Conservation (phyloP, 768 basidiomycete species). For the Daedaleopsis sinensis region DNA sequence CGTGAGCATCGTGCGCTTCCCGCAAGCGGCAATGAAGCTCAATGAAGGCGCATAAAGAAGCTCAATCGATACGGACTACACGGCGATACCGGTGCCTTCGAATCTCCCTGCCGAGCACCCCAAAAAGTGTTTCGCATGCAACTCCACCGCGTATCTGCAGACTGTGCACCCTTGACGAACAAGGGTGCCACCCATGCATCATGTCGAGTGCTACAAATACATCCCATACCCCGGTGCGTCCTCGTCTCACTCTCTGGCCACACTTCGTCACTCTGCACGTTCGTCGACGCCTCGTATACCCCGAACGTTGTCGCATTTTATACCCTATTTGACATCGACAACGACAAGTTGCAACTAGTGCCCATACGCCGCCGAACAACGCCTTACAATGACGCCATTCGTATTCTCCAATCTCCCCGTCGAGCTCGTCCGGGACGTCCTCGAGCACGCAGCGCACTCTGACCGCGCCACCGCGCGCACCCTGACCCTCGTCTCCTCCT, state of each 20-base stretch:
- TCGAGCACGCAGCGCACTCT: conserved; percentile 38
- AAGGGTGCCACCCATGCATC: neutral
- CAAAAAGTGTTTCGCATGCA: conserved; percentile 10
- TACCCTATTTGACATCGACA: conserved; percentile 5
- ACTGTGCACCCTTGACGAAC: conserved; percentile 2
- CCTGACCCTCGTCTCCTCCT: conserved; percentile 40
- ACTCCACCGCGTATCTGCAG: conserved; percentile 23
- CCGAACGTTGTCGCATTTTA: conserved; percentile 3
- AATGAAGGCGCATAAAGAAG: neutral
- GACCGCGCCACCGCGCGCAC: conserved; percentile 33
- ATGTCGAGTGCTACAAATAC: conserved; percentile 5
- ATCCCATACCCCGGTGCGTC: neutral
- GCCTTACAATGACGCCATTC: conserved; percentile 10
- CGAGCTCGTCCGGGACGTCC: conserved; percentile 39
- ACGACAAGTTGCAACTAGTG: neutral
- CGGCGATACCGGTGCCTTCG: conserved; percentile 8
- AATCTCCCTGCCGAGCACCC: conserved; percentile 24
- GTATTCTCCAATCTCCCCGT: conserved; percentile 33
- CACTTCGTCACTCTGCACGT: conserved; percentile 6
- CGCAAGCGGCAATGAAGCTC: too few species aligned
- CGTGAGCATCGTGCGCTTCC: too few species aligned
- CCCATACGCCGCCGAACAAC: neutral
- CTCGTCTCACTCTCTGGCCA: conserved; percentile 2
- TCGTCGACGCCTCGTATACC: conserved; percentile 6
- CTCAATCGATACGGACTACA: neutral